These are phyloP conservation scores for Apiospora pterosperma DNA, from an alignment of 2,329 filamentous ascomycete genomes.

Conservation along the genomic window DNA sequence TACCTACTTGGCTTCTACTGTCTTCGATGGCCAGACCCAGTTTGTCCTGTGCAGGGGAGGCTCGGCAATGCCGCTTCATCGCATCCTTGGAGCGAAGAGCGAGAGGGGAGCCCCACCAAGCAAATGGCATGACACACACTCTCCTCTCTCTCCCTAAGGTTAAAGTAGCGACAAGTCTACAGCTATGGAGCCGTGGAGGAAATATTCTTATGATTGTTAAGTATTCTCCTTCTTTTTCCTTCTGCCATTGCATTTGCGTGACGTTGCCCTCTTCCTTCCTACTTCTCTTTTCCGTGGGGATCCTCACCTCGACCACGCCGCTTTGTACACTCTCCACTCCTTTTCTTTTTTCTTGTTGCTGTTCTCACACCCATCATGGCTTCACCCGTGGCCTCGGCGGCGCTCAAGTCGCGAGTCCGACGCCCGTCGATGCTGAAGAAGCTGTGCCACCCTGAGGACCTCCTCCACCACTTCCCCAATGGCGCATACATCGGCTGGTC, in stretches of 20 bases:
- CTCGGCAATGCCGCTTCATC: neutral
- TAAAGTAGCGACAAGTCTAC: neutral
- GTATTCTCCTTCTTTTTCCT: neutral
- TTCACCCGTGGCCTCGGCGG: constrained; percentile 60
- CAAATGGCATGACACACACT: neutral
- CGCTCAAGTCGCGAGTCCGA: constrained; percentile 71
- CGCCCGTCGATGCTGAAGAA: constrained; percentile 77
- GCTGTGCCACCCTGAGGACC: constrained; percentile 73
- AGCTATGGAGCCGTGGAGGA: neutral
- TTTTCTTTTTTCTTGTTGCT: neutral
- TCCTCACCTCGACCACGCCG: neutral
- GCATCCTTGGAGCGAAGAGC: neutral
- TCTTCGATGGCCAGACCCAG: neutral
- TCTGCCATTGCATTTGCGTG: neutral
- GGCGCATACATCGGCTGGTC: constrained; percentile 88
- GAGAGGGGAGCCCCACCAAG: neutral
- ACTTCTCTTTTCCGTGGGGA: neutral
- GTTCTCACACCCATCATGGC: constrained; percentile 34
- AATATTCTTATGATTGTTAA: neutral
- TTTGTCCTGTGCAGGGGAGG: neutral
- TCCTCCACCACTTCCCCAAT: constrained; percentile 79
- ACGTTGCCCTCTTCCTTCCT: neutral
- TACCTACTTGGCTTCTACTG: too few species aligned
- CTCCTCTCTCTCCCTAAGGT: too few species aligned
- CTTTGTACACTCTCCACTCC: neutral